Evolutionary conservation across 2,329 filamentous ascomycete species (phyloP).

Genomic region (Phoma herbarum): DNA sequence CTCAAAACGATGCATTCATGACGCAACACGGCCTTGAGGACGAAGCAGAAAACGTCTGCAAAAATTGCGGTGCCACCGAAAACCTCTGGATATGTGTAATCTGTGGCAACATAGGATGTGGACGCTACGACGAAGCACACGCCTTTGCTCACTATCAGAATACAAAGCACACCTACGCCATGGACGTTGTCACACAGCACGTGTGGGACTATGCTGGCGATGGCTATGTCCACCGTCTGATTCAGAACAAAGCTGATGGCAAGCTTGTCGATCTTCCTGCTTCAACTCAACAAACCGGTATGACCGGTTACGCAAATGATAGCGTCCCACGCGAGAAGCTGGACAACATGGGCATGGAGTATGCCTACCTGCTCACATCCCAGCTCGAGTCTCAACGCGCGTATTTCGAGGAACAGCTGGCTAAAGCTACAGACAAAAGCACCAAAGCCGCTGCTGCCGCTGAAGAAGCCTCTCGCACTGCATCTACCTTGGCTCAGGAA

Average conservation of each 20-base stretch:
- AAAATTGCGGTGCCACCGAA: conserved; percentile 77
- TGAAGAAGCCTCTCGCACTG: conserved; percentile 65
- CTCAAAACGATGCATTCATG: conserved; percentile 65
- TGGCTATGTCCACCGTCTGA: conserved; percentile 93
- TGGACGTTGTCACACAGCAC: conserved; percentile 91
- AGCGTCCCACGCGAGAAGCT: conserved; percentile 76
- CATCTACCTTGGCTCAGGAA: conserved; percentile 60
- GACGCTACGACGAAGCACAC: conserved; percentile 91
- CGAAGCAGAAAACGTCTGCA: conserved; percentile 75
- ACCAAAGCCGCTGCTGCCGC: conserved; percentile 74
- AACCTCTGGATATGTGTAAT: conserved; percentile 97
- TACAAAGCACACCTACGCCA: conserved; percentile 87
- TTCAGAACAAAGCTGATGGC: conserved; percentile 90
- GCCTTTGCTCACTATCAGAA: conserved; percentile 93
- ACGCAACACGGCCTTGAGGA: conserved; percentile 43
- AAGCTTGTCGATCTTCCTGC: conserved; percentile 90
- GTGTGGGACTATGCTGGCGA: conserved; percentile 99
- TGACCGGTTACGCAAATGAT: conserved; percentile 64
- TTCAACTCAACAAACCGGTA: conserved; percentile 46
- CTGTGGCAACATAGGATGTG: conserved; percentile 91
- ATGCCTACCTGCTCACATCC: conserved; percentile 89
- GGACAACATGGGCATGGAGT: conserved; percentile 87
- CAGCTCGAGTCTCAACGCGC: conserved; percentile 91
- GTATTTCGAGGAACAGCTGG: conserved; percentile 93
- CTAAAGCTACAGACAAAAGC: conserved; percentile 89